A percentile compares a stretch with the other conserved stretches of the same genome.
Evolutionary conservation across 2,329 filamentous ascomycete species (phyloP).

Genomic region (Ceratocystis ficicola): DNA sequence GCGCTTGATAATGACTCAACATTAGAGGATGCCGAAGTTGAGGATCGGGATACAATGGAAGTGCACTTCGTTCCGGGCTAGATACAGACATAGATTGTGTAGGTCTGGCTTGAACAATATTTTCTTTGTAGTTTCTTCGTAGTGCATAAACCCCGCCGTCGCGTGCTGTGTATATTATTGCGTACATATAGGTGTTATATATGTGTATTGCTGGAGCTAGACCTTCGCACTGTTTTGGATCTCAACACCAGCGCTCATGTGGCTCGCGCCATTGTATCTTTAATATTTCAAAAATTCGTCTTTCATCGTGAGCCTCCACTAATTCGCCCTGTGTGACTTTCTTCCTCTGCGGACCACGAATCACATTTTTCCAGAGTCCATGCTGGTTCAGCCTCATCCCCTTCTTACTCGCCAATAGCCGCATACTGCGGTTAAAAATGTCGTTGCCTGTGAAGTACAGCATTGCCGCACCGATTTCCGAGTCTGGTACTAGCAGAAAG

Average conservation of each 20-base stretch:
- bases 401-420: constrained; percentile 67
- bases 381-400: constrained; percentile 75
- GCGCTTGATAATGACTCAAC: constrained; percentile 47
- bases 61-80: constrained; percentile 41
- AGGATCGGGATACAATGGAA: constrained; percentile 64
- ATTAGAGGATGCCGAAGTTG: constrained; percentile 57
- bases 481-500: constrained; percentile 66
- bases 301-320: constrained; percentile 64
- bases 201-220: not conserved
- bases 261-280: constrained; percentile 78
- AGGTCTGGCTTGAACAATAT: not conserved
- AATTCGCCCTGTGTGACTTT: constrained; percentile 57
- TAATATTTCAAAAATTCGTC: constrained; percentile 65
- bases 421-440: constrained; percentile 80
- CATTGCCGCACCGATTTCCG: constrained; percentile 69
- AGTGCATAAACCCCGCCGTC: no score
- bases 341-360: constrained; percentile 44
- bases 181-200: not conserved
- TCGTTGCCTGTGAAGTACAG: constrained; percentile 97
- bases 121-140: no score
- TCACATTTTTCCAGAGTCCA: constrained; percentile 61
- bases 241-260: constrained; percentile 60
- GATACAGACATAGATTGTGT: constrained; percentile 27
- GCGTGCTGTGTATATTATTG: no score
- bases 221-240: not conserved